Conservation (phyloP, 768 basidiomycete genomes). For the Russula sp. region DNA sequence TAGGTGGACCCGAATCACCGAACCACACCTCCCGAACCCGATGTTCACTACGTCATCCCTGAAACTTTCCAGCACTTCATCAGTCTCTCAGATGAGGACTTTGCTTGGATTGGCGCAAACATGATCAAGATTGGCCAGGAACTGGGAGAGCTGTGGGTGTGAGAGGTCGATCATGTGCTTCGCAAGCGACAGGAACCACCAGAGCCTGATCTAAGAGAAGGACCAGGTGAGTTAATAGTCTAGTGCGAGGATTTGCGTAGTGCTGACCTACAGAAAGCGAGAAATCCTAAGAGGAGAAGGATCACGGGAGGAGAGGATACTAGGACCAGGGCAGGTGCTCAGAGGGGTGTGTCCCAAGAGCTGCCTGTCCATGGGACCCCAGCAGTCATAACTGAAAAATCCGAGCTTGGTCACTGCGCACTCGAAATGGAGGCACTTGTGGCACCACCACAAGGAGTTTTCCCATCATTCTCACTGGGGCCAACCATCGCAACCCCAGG, state of each 20-base stretch:
- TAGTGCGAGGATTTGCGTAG: neutral
- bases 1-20: neutral
- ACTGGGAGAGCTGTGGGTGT: too few species aligned
- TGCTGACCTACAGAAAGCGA: too few species aligned
- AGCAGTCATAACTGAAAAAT: fast-evolving
- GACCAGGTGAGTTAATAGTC: neutral
- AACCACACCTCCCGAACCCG: too few species aligned
- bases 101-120: too few species aligned
- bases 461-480: neutral
- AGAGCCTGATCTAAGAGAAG: neutral
- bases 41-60: too few species aligned
- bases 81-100: neutral
- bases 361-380: neutral
- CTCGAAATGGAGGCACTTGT: neutral
- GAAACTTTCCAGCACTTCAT: neutral
- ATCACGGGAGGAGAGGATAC: neutral
- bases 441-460: neutral
- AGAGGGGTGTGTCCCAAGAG: neutral
- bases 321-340: neutral
- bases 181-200: neutral
- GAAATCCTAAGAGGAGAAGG: neutral
- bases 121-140: neutral
- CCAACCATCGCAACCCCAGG: neutral
- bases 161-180: neutral
- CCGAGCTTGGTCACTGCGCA: neutral